These are phyloP conservation scores for Camellia oleifera DNA, from an alignment of 179 eudicot genomes.

Conservation along the genomic window DNA sequence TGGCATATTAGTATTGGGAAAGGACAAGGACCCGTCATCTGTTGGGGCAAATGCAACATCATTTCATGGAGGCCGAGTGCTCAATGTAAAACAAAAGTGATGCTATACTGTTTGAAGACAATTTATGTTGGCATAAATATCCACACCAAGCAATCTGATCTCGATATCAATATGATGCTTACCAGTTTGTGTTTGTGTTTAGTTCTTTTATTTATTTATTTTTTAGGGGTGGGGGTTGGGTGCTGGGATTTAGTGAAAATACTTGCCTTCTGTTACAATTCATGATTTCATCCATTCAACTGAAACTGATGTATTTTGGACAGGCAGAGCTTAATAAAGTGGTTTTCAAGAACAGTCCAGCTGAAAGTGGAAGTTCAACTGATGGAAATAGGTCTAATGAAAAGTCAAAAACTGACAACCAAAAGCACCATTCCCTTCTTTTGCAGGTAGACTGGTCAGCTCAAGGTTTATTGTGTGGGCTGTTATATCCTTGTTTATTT, in stretches of 20 bases:
- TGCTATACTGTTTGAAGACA: neutral
- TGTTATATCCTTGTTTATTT: neutral
- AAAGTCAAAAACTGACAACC: constrained; percentile 30
- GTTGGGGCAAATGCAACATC: neutral
- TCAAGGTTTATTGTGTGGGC: neutral
- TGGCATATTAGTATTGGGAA: no score
- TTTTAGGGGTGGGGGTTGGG: no score
- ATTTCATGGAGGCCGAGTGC: neutral
- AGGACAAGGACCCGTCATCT: neutral
- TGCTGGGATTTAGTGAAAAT: no score
- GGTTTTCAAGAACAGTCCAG: constrained; percentile 40
- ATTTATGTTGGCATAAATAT: neutral
- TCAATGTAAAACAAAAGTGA: neutral
- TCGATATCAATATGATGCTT: neutral
- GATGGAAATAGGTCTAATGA: constrained; percentile 36
- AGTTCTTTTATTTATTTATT: no score
- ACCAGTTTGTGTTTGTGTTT: neutral
- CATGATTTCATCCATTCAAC: constrained; percentile 1
- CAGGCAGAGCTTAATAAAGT: constrained; percentile 82
- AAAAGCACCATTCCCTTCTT: constrained; percentile 85
- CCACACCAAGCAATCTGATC: neutral
- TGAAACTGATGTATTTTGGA: constrained; percentile 9
- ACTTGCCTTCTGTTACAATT: constrained; percentile 2
- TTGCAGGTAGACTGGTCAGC: constrained; percentile 52
- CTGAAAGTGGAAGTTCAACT: constrained; percentile 33